Evolutionary conservation across 176 grass and related monocot species (phyloP).

Genomic region (Zoysia pacifica): DNA sequence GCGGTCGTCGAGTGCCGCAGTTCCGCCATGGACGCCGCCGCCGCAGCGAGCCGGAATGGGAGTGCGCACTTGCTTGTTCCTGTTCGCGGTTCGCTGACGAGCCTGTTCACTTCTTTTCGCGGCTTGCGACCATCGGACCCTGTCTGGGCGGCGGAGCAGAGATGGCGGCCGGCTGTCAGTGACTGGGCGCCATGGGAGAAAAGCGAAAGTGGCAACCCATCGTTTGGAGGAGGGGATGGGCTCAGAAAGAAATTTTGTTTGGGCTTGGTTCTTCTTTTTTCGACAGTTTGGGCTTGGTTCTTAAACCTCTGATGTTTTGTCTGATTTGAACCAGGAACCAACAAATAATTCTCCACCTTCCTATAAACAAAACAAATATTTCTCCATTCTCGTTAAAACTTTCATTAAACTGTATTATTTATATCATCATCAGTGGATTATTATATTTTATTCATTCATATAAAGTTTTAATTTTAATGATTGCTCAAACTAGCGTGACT

Average conservation of each 20-base stretch:
- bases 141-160: not conserved
- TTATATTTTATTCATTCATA: too few species aligned
- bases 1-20: constrained; percentile 69
- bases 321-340: too few species aligned
- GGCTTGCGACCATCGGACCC: not conserved
- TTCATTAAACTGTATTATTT: too few species aligned
- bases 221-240: not conserved
- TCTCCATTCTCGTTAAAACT: too few species aligned
- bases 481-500: too few species aligned
- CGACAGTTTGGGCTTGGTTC: not conserved
- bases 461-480: too few species aligned
- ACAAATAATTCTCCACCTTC: too few species aligned
- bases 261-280: not conserved
- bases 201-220: too few species aligned
- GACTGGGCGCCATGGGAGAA: not conserved
- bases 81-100: constrained; percentile 11
- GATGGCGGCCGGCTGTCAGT: constrained; percentile 5
- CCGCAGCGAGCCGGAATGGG: constrained; percentile 17
- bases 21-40: constrained; percentile 64
- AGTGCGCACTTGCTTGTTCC: not conserved
- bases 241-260: not conserved
- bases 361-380: too few species aligned
- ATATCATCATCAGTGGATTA: too few species aligned
- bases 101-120: not conserved
- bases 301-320: not conserved